Base-by-base conservation (phyloP, 805 yeast species). In the Starmerella floris region DNA sequence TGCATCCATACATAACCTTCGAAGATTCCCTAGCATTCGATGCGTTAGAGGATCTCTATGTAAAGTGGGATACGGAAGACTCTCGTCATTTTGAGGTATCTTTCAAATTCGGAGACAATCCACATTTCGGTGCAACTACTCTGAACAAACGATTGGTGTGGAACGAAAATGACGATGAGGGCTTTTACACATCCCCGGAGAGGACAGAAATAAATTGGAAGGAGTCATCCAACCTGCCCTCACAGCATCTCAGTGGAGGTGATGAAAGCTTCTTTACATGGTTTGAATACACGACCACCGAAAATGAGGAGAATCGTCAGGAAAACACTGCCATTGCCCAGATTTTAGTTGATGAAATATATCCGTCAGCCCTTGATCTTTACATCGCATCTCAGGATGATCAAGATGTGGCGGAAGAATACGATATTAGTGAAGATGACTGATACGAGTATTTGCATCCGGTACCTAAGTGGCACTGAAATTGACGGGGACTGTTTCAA, bases 221-320 rank as follows among this genome's bases (percentile, higher is more conserved):
- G 5, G 51, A 60, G 22, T 77, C 72, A 33, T 69, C 77, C 50
- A 66, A 78, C 49, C 83, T 93, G 1, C 53, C 57, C 2, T 52
- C 60, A 36, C 69, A 79, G 35, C 66, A 67, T 39, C 61, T 64
- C 33, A 31, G 28, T 3, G 63, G 66, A 31, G 65, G 67, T 25
- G 62, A 74, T 35, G 77, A 78, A 55, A 76, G 88, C 13, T 79
- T 88, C 55, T 87, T 88, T 60, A 79, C 84, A 5, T 87, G 87
- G 78, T 87, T 85, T 57, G 65, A 67, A 37, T 85, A 93, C 87
- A 79, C 91, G 1, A 94, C 94, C 0, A 58, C 62, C 28, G 78
- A 77, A 49, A 79, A 83, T 1, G 81, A 83, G 1, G 65, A 82
- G 77, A 57, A 85, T 47, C 32, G 51, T 2, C 40, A 23, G 2